Evolutionary conservation across 176 grass and related monocot species (phyloP), one percentile per base, ranked within the genome.

Genomic region (Bromus sterilis): DNA sequence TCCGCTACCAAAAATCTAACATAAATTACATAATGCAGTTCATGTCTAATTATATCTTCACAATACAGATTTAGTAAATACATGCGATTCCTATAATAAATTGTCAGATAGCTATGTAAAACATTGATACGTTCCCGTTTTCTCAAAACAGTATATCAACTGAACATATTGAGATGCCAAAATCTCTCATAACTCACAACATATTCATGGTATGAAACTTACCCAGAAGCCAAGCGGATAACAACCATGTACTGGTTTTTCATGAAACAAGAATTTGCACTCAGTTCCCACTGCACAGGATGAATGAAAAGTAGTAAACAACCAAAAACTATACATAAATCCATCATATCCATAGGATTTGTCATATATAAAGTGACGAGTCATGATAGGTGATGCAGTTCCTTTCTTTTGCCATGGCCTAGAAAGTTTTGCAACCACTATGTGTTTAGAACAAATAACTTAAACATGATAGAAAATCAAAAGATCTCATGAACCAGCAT

Each of bases 171-270:
- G 32, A 28, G 9, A 81, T 36, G 53, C 15, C 65, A 42, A 64
- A 3, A 12, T 77, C 0, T 16, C 33, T 30, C 5, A 34, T 1
- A 66, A 41, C 18, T 44, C n/a, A 20, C 5, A 72, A 12, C 24
- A 53, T 26, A 29, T 21, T 29, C 15, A 35, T 72, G 36, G 30
- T 64, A 35, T 7, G 11, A 21, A 63, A 81, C 90, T 80, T 84
- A 98, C 92, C 95, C 95, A 79, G 83, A 95, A 86, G 89, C 42
- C 84, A 98, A 43, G 61, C 90, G 92, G 40, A 90, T 48, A 29
- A 82, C 82, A 84, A 98, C 69, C 95, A 98, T 95, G 62, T 84
- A 95, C 79, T 98, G 82, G 74, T 98, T 89, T 79, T 90, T 95
- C 95, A 93, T 93, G 86, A 98, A 89, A 84, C 95, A 98, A 76